A percentile compares a stretch with the other conserved stretches of the same genome.
These are phyloP conservation scores for Afroboletus lepidellus DNA, from an alignment of 1,284 basidiomycete genomes.

Conservation along the genomic window DNA sequence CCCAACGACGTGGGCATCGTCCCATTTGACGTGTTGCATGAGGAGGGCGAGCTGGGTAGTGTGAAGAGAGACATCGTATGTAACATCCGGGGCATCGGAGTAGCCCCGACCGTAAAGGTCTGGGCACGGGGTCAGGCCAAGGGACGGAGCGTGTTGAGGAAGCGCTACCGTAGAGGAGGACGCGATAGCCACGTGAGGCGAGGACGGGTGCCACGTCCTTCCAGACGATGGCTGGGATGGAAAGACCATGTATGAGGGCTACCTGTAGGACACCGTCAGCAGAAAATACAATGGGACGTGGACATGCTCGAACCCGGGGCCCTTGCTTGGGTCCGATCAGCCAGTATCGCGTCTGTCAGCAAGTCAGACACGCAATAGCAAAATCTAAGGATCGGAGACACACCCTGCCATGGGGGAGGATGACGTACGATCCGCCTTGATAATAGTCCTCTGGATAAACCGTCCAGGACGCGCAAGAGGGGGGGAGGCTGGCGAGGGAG, in stretches of 20 bases:
- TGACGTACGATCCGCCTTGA: constrained; percentile 61
- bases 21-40: constrained; percentile 74
- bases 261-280: constrained; percentile 43
- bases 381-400: constrained; percentile 4
- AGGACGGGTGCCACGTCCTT: constrained; percentile 65
- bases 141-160: neutral
- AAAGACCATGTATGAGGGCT: constrained; percentile 76
- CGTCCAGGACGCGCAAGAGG: constrained; percentile 52
- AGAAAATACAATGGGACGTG: neutral
- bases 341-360: constrained; percentile 65
- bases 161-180: constrained; percentile 65
- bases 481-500: constrained; percentile 58
- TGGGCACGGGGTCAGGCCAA: constrained; percentile 28
- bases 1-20: constrained; percentile 60
- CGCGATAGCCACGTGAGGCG: constrained; percentile 62
- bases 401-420: constrained; percentile 60
- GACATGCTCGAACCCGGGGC: constrained; percentile 48
- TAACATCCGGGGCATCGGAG: constrained; percentile 68
- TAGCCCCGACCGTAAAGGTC: constrained; percentile 81
- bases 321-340: constrained; percentile 68
- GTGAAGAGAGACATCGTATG: constrained; percentile 62
- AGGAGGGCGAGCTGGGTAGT: constrained; percentile 76
- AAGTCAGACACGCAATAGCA: neutral
- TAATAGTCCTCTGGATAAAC: constrained; percentile 72
- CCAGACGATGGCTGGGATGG: constrained; percentile 73